phyloP scores from a whole-genome alignment of 805 yeast species.

The Candida maesae region DNA sequence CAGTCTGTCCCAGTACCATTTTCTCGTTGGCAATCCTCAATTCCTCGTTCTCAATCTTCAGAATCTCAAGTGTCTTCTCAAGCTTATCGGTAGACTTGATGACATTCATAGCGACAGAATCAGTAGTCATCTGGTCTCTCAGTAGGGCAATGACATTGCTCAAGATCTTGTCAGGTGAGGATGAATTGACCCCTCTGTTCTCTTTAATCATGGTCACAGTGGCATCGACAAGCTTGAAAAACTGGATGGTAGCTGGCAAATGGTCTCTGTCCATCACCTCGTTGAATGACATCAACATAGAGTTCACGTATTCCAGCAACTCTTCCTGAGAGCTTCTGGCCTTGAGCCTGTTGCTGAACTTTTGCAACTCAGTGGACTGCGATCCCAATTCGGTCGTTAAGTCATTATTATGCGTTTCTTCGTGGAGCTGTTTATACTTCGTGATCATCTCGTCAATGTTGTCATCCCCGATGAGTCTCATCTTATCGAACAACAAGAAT shows the following conservation, averaged over 20 bases:
- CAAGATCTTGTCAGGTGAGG: constrained; percentile 44
- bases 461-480: constrained; percentile 39
- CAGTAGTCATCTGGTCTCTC: constrained; percentile 62
- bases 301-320: constrained; percentile 60
- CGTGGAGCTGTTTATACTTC: constrained; percentile 19
- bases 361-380: constrained; percentile 13
- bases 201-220: constrained; percentile 33
- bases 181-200: constrained; percentile 41
- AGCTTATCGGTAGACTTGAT: constrained; percentile 45
- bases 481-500: constrained; percentile 29
- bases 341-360: constrained; percentile 13
- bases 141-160: constrained; percentile 65
- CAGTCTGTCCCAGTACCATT: constrained; percentile 4
- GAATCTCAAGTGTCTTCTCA: constrained; percentile 37
- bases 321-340: constrained; percentile 43
- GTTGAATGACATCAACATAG: constrained; percentile 51
- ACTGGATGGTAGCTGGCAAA: constrained; percentile 40
- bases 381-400: constrained; percentile 27
- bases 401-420: constrained; percentile 12
- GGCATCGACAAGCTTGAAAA: constrained; percentile 51
- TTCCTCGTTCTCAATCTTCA: constrained; percentile 25
- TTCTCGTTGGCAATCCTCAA: constrained; percentile 17
- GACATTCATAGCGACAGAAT: constrained; percentile 71
- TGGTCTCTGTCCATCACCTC: constrained; percentile 46
- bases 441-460: constrained; percentile 26